Evolutionary conservation across 1,284 basidiomycete species (phyloP), one percentile per base, ranked within the genome.

Genomic region (Moesziomyces aphidis): DNA sequence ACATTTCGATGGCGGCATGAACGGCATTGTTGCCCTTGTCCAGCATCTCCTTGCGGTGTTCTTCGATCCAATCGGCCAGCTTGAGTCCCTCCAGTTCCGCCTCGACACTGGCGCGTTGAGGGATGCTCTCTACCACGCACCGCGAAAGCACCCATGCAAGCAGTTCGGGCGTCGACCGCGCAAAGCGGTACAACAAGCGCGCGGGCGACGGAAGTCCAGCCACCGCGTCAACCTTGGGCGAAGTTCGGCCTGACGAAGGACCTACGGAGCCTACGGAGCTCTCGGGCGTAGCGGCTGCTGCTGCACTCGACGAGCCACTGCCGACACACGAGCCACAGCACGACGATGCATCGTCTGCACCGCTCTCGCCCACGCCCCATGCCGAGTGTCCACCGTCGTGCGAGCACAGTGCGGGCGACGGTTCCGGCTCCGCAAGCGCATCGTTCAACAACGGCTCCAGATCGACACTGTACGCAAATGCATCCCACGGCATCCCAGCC

Each of bases 171-270:
- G 78, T 75, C 2, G 70, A 63, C 9, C 56, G 47, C 0, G 79
- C 78, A 47, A 83, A 83, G 8, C 75, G 62, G 24, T 77, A 69
- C 24, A 83, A 63, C 11, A 83, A 58, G 0, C 82, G 61, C 8
- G 72, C 55, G 0, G 81, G 78, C 1, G 61, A 76, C 5, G 72
- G 64, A 17, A 68, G 49, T 31, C 45, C 15, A 48, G 31, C 28
- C 19, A 22, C n/a, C 6, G 6, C 21, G 9, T 17, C 9, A 6
- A 19, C n/a, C 43, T 46, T 54, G n/a, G 49, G 50, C 28, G 42
- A 76, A n/a, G 28, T 57, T 7, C 34, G 63, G 50, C 54, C 50
- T 9, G 45, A 77, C 23, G 64, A 71, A 24, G 58, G 73, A 17
- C 49, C 64, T 11, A 67, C 45, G 2, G 76, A 76, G 24, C 50